Evolutionary conservation across 352 stramenopile genomes (phyloP).

Genomic region (Phytophthora ohioensis): DNA sequence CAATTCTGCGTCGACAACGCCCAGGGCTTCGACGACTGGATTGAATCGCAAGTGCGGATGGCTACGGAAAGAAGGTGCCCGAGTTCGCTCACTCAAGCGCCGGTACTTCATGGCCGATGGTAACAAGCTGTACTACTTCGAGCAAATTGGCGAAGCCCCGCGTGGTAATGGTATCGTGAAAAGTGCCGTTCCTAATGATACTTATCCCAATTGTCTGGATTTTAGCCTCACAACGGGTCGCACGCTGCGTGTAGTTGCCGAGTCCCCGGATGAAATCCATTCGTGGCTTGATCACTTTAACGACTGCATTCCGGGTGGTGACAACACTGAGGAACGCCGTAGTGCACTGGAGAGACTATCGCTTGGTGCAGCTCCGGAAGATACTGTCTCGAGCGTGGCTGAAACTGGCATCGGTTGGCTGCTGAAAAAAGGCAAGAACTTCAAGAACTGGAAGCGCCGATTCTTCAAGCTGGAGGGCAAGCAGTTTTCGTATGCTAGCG

Average conservation of each 20-base stretch:
- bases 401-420: slow-evolving; percentile 56
- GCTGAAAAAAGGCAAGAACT: slow-evolving; percentile 69
- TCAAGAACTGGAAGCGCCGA: slow-evolving; percentile 74
- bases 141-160: slow-evolving; percentile 61
- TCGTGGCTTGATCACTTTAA: slow-evolving; percentile 67
- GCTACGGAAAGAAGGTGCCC: slow-evolving; percentile 81
- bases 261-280: slow-evolving; percentile 69
- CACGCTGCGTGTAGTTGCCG: slow-evolving; percentile 68
- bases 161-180: slow-evolving; percentile 67
- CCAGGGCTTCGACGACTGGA: slow-evolving; percentile 22
- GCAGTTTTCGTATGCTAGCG: slow-evolving; percentile 66
- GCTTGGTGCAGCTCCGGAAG: slow-evolving; percentile 22
- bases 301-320: slow-evolving; percentile 29
- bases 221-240: slow-evolving; percentile 66
- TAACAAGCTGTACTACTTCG: slow-evolving; percentile 66
- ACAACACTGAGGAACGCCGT: slow-evolving; percentile 32
- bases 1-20: slow-evolving; percentile 22
- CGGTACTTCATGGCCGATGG: slow-evolving; percentile 79
- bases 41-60: slow-evolving; percentile 67
- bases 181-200: slow-evolving; percentile 54
- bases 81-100: slow-evolving; percentile 77
- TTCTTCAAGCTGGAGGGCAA: slow-evolving; percentile 70
- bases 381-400: slow-evolving; percentile 29
- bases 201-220: slow-evolving; percentile 72
- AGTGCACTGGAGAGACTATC: slow-evolving; percentile 36